phyloP scores from a whole-genome alignment of 2,329 filamentous ascomycete species.

The Trichoderma semiorbis region DNA sequence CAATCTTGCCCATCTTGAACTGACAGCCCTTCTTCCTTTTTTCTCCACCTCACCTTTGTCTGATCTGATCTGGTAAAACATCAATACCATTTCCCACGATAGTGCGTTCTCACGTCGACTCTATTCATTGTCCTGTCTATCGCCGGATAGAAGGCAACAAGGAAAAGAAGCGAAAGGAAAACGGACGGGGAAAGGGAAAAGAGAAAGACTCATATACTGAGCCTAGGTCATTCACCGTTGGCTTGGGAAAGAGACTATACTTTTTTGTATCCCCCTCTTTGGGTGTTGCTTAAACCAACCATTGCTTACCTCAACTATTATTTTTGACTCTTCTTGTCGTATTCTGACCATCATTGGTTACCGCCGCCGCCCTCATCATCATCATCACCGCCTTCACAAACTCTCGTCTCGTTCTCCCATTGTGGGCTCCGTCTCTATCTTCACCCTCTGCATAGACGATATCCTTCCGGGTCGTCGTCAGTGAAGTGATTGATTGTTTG shows the following conservation, averaged over 20 bases:
- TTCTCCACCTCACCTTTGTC: not conserved
- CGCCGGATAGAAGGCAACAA: not conserved
- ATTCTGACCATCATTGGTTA: not conserved
- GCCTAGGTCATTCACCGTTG: slow-evolving; percentile 1
- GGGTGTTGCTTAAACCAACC: not conserved
- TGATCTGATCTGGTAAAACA: not conserved
- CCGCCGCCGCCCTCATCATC: not conserved
- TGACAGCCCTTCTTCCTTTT: not conserved
- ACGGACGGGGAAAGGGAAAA: not conserved
- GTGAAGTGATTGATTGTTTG: slow-evolving; percentile 20
- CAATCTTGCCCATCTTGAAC: not conserved
- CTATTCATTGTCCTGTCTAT: not conserved
- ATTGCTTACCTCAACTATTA: not conserved
- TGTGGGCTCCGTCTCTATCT: slow-evolving; percentile 18
- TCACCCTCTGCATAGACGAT: slow-evolving; percentile 19
- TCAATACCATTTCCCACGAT: not conserved
- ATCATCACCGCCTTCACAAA: not conserved
- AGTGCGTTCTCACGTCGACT: not conserved
- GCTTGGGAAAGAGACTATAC: slow-evolving; percentile 14
- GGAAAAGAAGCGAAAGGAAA: not conserved
- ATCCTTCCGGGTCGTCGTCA: slow-evolving; percentile 16
- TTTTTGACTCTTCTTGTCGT: not conserved
- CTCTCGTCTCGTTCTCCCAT: not conserved
- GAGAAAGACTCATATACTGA: slow-evolving; percentile 8
- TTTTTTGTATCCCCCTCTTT: slow-evolving; percentile 14